These are phyloP conservation scores for Ulmus americana DNA, from an alignment of 331 rosid genomes.

Conservation along the genomic window DNA sequence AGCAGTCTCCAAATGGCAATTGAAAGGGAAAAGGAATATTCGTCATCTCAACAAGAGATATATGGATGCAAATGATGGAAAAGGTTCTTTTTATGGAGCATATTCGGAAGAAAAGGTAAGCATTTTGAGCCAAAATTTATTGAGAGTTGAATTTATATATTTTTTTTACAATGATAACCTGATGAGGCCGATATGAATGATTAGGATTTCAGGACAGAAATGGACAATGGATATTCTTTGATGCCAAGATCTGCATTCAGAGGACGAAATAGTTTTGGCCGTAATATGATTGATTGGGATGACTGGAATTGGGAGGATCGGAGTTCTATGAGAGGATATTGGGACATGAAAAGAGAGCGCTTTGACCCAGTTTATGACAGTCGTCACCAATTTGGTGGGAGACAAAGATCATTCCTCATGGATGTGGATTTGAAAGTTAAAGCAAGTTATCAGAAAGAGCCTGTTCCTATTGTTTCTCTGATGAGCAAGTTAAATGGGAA, in stretches of 20 bases:
- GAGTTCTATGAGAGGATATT: slow-evolving; percentile 49
- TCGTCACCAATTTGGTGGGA: slow-evolving; percentile 41
- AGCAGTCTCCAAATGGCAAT: slow-evolving; percentile 90
- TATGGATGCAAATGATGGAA: slow-evolving; percentile 38
- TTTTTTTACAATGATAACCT: slow-evolving; percentile 33
- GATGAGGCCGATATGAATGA: slow-evolving; percentile 32
- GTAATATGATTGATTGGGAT: slow-evolving; percentile 53
- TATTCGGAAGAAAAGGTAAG: slow-evolving; percentile 48
- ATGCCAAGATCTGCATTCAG: slow-evolving; percentile 42
- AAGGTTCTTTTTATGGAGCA: slow-evolving; percentile 41
- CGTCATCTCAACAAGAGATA: slow-evolving; percentile 62
- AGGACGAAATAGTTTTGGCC: slow-evolving; percentile 35
- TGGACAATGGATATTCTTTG: slow-evolving; percentile 49
- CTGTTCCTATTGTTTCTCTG: slow-evolving; percentile 89
- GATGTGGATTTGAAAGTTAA: slow-evolving; percentile 88
- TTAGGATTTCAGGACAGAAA: slow-evolving; percentile 28
- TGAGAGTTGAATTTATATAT: slow-evolving; percentile 26
- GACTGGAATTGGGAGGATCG: slow-evolving; percentile 64
- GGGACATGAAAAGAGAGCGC: slow-evolving; percentile 49
- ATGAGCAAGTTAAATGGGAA: slow-evolving; percentile 82
- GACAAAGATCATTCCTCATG: slow-evolving; percentile 51
- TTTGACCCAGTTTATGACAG: slow-evolving; percentile 38
- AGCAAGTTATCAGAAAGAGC: slow-evolving; percentile 69
- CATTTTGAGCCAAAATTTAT: slow-evolving; percentile 30
- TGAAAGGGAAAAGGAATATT: slow-evolving; percentile 83